Percentiles rank a stretch among this genome's conserved stretches.
These are phyloP conservation scores for Circinella umbellata DNA, from an alignment of 371 early-diverging fungal genomes.

Conservation along the genomic window DNA sequence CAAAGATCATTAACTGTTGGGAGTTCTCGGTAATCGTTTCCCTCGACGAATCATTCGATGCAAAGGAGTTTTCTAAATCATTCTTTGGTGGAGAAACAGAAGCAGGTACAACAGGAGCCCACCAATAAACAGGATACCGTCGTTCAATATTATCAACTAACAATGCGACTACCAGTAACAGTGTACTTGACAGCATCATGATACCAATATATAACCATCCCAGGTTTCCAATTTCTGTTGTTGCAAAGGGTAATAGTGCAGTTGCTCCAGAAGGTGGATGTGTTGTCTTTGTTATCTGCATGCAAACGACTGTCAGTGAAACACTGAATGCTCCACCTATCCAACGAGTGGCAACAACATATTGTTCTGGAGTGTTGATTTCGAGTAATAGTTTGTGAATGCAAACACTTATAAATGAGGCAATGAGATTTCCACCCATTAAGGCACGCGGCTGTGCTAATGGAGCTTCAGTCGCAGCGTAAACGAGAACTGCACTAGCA, in stretches of 20 bases:
- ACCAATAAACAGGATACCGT: slow-evolving; percentile 75
- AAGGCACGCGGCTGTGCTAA: slow-evolving; percentile 76
- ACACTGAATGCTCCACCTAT: slow-evolving; percentile 72
- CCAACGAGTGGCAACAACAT: slow-evolving; percentile 58
- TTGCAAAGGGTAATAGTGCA: slow-evolving; percentile 65
- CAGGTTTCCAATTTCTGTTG: slow-evolving; percentile 43
- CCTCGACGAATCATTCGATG: neutral
- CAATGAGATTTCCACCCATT: slow-evolving; percentile 67
- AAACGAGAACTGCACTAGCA: slow-evolving; percentile 72
- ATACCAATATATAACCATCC: slow-evolving; percentile 69
- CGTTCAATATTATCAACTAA: slow-evolving; percentile 72
- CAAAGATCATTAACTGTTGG: neutral
- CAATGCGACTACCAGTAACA: slow-evolving; percentile 66
- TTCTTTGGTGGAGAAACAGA: neutral
- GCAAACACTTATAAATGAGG: slow-evolving; percentile 67
- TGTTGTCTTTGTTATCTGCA: slow-evolving; percentile 73
- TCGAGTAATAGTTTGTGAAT: slow-evolving; percentile 62
- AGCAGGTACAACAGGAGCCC: slow-evolving; percentile 42
- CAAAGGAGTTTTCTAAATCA: neutral
- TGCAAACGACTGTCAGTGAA: slow-evolving; percentile 63
- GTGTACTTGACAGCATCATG: slow-evolving; percentile 50
- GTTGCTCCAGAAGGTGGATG: slow-evolving; percentile 83
- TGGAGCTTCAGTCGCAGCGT: slow-evolving; percentile 73
- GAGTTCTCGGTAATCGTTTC: neutral
- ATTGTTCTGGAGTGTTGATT: slow-evolving; percentile 35